Evolutionary conservation across 2,329 filamentous ascomycete genomes (phyloP), one percentile per base, ranked within the genome.

Genomic region (Sporothrix phasma): DNA sequence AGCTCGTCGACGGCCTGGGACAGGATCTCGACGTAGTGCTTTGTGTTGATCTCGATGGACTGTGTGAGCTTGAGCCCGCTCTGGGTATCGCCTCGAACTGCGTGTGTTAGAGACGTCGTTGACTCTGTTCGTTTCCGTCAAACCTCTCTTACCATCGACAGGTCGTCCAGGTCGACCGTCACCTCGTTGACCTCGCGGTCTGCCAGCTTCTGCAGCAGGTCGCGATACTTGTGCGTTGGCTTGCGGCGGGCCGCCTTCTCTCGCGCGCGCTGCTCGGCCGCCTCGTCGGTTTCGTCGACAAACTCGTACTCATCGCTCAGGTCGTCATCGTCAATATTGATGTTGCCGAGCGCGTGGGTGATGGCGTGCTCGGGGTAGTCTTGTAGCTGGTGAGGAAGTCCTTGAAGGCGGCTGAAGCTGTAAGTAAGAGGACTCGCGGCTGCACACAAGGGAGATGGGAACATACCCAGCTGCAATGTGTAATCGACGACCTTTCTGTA

Each of bases 21-120:
- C 65, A 97, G 77, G 65, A 97, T 84, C 72, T 99, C 94, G 69
- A 97, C 87, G 73, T 99, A 99, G 75, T 96, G 94, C 72, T 94
- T 89, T 17, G 94, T 91, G 76, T 99, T 99, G 69, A 82, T 83
- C 77, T 94, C 90, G 70, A 99, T 89, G 1, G 89, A 95, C 54
- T 89, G 84, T 22, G 96, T 88, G 58, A 97, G 80, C 69, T 88
- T 85, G 67, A 89, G 75, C 5, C 87, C 85, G 56, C 88, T 85
- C 62, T 86, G 85, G 24, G 86, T 76, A 31, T 85, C 81, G 86
- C 82, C 75, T 97, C 92, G 76, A 88, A 97, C 87, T 93, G 64
- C 3, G 10, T 41, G 19, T 22, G 64, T 66, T 43, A 64, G 63
- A 17, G 17, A 0, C 2, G 15, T n/a, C 39, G 17, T 8, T 7